Evolutionary conservation across 2,329 filamentous ascomycete species (phyloP).

Genomic region (Kalmusia sp.): DNA sequence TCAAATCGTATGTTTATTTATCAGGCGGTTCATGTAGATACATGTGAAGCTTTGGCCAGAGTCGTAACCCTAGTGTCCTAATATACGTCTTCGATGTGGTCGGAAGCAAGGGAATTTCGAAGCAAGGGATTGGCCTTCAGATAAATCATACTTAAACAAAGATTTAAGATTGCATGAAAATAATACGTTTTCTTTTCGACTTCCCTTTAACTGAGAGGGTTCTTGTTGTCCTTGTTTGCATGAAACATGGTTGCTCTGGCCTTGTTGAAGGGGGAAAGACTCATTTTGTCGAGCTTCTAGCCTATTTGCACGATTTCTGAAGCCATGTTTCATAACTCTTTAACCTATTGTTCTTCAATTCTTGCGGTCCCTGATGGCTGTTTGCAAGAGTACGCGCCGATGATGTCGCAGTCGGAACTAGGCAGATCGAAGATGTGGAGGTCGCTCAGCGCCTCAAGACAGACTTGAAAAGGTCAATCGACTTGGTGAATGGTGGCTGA

Average conservation of each 20-base stretch:
- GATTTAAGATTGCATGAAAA: slow-evolving; percentile 77
- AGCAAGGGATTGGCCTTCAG: slow-evolving; percentile 77
- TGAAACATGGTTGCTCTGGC: slow-evolving; percentile 72
- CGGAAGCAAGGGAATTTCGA: slow-evolving; percentile 69
- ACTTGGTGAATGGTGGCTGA: not conserved
- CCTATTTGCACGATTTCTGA: slow-evolving; percentile 31
- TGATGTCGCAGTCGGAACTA: slow-evolving; percentile 6
- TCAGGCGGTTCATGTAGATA: slow-evolving; percentile 82
- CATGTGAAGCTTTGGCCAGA: slow-evolving; percentile 83
- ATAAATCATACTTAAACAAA: slow-evolving; percentile 82
- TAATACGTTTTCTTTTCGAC: slow-evolving; percentile 73
- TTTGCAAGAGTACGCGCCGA: not conserved
- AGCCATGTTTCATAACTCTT: slow-evolving; percentile 12
- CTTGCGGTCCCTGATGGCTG: not conserved
- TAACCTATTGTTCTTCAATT: not conserved
- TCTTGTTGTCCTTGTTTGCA: no score
- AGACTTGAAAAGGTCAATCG: not conserved
- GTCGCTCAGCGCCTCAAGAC: not conserved
- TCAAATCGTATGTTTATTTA: slow-evolving; percentile 80
- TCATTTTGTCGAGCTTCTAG: slow-evolving; percentile 38
- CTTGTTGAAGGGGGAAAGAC: slow-evolving; percentile 66
- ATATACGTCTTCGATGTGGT: slow-evolving; percentile 76
- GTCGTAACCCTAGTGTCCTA: slow-evolving; percentile 81
- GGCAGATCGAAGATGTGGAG: not conserved
- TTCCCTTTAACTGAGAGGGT: slow-evolving; percentile 70